Evolutionary conservation across 768 basidiomycete species (phyloP).

Genomic region (Lactarius trivialis): DNA sequence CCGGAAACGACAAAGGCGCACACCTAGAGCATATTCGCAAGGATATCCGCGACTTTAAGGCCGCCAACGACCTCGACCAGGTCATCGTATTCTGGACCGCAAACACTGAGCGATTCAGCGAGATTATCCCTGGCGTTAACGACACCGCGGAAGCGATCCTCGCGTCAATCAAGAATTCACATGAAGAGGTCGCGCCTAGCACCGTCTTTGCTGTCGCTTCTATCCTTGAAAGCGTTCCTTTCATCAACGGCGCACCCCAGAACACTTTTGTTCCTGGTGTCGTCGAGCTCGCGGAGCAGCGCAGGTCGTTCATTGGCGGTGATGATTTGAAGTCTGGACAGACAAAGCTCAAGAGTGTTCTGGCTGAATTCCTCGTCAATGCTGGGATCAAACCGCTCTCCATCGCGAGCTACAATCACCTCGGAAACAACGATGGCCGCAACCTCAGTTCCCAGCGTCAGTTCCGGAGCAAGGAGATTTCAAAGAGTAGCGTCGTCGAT

Average conservation of each 20-base stretch:
- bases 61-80: constrained; percentile 72
- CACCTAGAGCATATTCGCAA: constrained; percentile 88
- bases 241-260: constrained; percentile 96
- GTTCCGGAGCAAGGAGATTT: constrained; percentile 98
- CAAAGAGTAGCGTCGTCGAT: constrained; percentile 94
- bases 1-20: constrained; percentile 78
- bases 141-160: constrained; percentile 89
- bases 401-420: constrained; percentile 97
- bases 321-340: constrained; percentile 98
- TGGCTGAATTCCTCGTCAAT: constrained; percentile 98
- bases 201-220: constrained; percentile 93
- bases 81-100: constrained; percentile 97
- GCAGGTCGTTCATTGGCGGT: constrained; percentile 90
- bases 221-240: constrained; percentile 91
- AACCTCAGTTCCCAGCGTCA: constrained; percentile 87
- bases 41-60: constrained; percentile 94
- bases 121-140: constrained; percentile 90
- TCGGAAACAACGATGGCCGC: constrained; percentile 96
- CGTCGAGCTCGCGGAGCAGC: constrained; percentile 84
- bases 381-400: constrained; percentile 97
- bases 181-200: constrained; percentile 93
- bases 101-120: constrained; percentile 97
- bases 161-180: constrained; percentile 71
- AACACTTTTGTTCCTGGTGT: constrained; percentile 98
- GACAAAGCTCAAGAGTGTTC: constrained; percentile 93